Evolutionary conservation across 192 early-diverging fungal species (phyloP).

Genomic region (Paraglomus occultum): DNA sequence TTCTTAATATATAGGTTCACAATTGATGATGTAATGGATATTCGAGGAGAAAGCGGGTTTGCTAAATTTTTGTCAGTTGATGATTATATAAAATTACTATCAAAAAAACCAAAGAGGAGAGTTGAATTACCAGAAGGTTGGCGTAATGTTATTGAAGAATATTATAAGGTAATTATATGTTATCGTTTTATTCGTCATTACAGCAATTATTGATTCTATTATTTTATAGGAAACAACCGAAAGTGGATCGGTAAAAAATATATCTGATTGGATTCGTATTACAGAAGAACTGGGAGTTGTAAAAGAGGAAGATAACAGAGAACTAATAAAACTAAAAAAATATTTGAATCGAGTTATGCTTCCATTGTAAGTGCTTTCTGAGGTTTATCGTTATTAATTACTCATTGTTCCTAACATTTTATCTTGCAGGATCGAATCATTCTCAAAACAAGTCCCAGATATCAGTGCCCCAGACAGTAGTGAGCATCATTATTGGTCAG

Average conservation of each 20-base stretch:
- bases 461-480: background rate
- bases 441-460: constrained; percentile 8
- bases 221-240: constrained; percentile 8
- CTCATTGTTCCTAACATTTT: constrained; percentile 8
- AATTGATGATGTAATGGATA: constrained; percentile 27
- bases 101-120: constrained; percentile 18
- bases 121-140: constrained; percentile 12
- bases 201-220: background rate
- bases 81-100: constrained; percentile 12
- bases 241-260: background rate
- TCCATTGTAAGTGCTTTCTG: constrained; percentile 12
- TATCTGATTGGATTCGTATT: background rate
- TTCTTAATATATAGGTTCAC: constrained; percentile 22
- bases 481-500: constrained; percentile 18
- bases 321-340: background rate
- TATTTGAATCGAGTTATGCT: constrained; percentile 25
- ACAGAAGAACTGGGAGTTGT: background rate
- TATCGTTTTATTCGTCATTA: background rate
- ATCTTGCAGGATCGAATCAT: constrained; percentile 23
- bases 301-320: background rate
- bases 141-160: background rate
- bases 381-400: constrained; percentile 5
- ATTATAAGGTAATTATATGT: constrained; percentile 17
- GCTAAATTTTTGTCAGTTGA: constrained; percentile 19
- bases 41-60: constrained; percentile 19